phyloP scores from a whole-genome alignment of 1,139 yeast genomes.

The Scheffersomyces insectosa region DNA sequence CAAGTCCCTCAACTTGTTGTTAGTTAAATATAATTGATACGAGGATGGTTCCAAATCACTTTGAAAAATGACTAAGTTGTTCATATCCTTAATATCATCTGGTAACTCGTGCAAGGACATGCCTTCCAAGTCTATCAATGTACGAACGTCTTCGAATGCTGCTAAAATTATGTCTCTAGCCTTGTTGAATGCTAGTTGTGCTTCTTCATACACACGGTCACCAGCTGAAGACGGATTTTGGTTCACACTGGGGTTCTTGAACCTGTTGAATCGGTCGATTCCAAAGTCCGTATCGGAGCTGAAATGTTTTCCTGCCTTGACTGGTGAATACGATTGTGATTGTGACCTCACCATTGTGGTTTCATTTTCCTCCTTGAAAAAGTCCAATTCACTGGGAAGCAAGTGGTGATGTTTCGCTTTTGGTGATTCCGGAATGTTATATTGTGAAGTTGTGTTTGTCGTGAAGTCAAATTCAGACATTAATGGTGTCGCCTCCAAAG shows the following conservation, averaged over 20 bases:
- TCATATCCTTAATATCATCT: conserved; percentile 54
- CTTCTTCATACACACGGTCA: conserved; percentile 10
- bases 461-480: conserved; percentile 30
- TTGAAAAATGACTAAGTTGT: conserved; percentile 44
- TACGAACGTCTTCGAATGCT: conserved; percentile 41
- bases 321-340: conserved; percentile 10
- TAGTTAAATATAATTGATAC: conserved; percentile 49
- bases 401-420: conserved; percentile 3
- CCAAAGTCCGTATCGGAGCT: conserved; percentile 52
- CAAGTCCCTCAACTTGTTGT: conserved; percentile 50
- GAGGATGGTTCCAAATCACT: conserved; percentile 30
- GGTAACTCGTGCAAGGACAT: conserved; percentile 49
- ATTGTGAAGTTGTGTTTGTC: conserved; percentile 19
- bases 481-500: conserved; percentile 18
- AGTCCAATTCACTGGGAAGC: conserved; percentile 11
- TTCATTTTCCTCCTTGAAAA: conserved; percentile 3
- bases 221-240: conserved; percentile 27
- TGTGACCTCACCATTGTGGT: conserved; percentile 3
- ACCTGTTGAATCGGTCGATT: conserved; percentile 46
- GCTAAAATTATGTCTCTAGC: conserved; percentile 38
- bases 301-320: conserved; percentile 8
- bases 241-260: conserved; percentile 28
- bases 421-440: conserved; percentile 31
- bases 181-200: conserved; percentile 9
- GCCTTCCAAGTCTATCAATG: conserved; percentile 43